These are phyloP conservation scores for Penicillium riverlandense DNA, from an alignment of 495 filamentous ascomycete genomes.

Conservation along the genomic window DNA sequence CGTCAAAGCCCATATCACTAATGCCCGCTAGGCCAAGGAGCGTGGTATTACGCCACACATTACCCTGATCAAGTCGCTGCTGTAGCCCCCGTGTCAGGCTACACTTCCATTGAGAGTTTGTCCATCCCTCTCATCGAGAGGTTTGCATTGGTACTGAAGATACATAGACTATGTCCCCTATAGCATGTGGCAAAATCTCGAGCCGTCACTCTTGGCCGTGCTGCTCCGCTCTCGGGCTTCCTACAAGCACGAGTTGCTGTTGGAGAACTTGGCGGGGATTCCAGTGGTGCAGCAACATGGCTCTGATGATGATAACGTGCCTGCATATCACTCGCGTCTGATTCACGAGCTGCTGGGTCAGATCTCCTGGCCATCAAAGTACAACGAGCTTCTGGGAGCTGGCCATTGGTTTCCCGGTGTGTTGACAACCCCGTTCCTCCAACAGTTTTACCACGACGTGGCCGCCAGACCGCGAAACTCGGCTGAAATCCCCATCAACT, in stretches of 20 bases:
- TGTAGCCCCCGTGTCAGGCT: conserved; percentile 50
- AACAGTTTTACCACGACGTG: conserved; percentile 31
- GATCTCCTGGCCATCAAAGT: conserved; percentile 31
- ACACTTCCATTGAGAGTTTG: conserved; percentile 52
- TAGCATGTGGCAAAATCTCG: conserved; percentile 44
- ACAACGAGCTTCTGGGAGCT: conserved; percentile 41
- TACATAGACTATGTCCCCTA: conserved; percentile 53
- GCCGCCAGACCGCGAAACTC: background rate
- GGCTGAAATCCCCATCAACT: conserved; percentile 20
- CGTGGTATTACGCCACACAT: conserved; percentile 53
- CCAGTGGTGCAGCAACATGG: conserved; percentile 53
- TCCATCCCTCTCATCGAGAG: background rate
- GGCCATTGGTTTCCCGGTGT: conserved; percentile 50
- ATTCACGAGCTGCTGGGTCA: conserved; percentile 41
- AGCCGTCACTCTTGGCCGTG: conserved; percentile 38
- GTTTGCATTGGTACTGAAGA: background rate
- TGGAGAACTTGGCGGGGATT: conserved; percentile 44
- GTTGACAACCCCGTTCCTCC: conserved; percentile 33
- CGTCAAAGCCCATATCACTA: conserved; percentile 13
- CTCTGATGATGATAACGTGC: conserved; percentile 51
- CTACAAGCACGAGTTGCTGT: conserved; percentile 49
- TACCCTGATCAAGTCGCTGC: conserved; percentile 51
- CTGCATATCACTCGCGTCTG: conserved; percentile 48
- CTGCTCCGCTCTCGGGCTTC: conserved; percentile 39
- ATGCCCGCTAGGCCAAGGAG: conserved; percentile 39